Conservation (phyloP, 306 rosid species). For the Fragaria nilgerrensis region DNA sequence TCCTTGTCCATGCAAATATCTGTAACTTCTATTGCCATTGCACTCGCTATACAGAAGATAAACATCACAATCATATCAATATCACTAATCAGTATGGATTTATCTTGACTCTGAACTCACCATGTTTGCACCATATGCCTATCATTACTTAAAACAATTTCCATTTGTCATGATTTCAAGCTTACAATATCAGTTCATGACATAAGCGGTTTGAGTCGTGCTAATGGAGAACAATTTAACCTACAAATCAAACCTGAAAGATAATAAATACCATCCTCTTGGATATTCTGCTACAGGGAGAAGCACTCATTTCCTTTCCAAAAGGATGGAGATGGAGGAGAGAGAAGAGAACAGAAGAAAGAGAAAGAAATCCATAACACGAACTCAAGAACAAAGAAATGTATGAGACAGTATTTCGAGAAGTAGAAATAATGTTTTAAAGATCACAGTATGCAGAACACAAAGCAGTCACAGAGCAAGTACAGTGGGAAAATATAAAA, state of each 20-base stretch:
- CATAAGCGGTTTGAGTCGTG: background rate
- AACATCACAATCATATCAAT: slow-evolving; percentile 8
- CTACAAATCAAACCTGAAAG: background rate
- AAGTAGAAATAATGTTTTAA: background rate
- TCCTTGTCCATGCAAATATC: slow-evolving; percentile 87
- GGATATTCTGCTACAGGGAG: background rate
- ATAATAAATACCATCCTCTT: background rate
- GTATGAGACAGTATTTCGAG: background rate
- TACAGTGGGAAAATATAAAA: background rate
- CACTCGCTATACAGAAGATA: slow-evolving; percentile 43
- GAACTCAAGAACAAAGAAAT: background rate
- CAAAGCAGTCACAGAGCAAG: background rate
- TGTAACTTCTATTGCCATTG: slow-evolving; percentile 72
- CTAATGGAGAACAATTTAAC: background rate
- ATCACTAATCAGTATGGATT: background rate
- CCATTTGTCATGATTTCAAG: background rate
- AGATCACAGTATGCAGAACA: background rate
- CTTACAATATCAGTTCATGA: background rate
- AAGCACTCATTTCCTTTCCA: background rate
- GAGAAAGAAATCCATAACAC: background rate
- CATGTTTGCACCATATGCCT: background rate
- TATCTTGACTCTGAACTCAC: background rate
- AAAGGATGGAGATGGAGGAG: background rate
- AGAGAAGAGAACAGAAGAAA: slow-evolving; percentile 1
- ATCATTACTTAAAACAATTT: background rate